phyloP scores from a whole-genome alignment of 768 basidiomycete genomes.

The Mycena venus region DNA sequence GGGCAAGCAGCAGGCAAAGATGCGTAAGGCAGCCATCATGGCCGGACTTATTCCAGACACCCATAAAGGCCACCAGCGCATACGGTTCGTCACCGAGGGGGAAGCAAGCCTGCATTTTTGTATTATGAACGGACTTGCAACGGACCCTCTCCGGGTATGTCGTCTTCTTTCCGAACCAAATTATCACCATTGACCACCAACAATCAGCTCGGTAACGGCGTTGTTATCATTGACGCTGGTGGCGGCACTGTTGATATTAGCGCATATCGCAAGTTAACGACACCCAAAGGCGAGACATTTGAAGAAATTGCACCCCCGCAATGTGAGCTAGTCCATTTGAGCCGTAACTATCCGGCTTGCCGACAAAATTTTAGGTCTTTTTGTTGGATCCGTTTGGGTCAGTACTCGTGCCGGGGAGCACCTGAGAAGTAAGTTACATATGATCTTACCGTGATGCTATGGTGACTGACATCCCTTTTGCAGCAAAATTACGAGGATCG shows the following conservation, averaged over 20 bases:
- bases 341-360: no score
- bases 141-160: conserved; percentile 50
- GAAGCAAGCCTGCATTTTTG: conserved; percentile 75
- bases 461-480: neutral
- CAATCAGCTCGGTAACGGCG: conserved; percentile 48
- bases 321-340: conserved; percentile 45
- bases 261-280: no score
- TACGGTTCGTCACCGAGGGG: conserved; percentile 74
- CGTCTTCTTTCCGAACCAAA: neutral
- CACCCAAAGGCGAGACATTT: conserved; percentile 38
- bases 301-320: conserved; percentile 64
- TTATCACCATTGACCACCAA: conserved; percentile 3
- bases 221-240: conserved; percentile 73
- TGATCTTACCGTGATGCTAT: neutral
- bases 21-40: conserved; percentile 64
- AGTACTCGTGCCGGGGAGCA: conserved; percentile 56
- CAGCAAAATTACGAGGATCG: conserved; percentile 56
- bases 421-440: conserved; percentile 51
- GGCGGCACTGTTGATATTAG: conserved; percentile 73
- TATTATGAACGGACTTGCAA: conserved; percentile 59
- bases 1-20: conserved; percentile 67
- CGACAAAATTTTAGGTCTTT: conserved; percentile 51
- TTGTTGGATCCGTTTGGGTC: conserved; percentile 67
- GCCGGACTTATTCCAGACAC: conserved; percentile 65
- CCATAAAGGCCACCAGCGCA: conserved; percentile 52